Evolutionary conservation across 2,329 filamentous ascomycete genomes (phyloP), one percentile per base, ranked within the genome.

Genomic region (Magnaporthiopsis rhizophila): DNA sequence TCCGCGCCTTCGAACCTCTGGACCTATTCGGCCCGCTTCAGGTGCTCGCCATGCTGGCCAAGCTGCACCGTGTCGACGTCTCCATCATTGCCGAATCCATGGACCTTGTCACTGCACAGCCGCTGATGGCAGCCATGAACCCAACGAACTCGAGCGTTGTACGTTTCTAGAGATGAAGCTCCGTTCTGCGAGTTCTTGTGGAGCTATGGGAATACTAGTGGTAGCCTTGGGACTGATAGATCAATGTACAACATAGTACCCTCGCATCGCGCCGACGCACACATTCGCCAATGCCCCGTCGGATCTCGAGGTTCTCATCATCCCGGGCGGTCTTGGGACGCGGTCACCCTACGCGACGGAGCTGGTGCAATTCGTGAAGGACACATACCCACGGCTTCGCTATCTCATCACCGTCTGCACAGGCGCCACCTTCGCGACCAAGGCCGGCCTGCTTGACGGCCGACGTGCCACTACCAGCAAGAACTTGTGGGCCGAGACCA

Each of bases 391-490:
- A 0, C 73, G 72, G 4, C 71, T 88, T 30, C 75, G 81, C 67
- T 83, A 84, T 67, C 69, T 89, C 15, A 77, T 91, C 58, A 88
- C 86, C 0, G 80, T 91, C 1, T 91, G 89, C 72, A 91, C 86
- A 1, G 88, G 88, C 0, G 79, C 84, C 5, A 81, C 81, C 3
- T 73, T 89, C 5, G 78, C 84, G 0, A 87, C 87, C 0, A 75
- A 77, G 58, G 77, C 86, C 0, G 87, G 88, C 0, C 72, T 89
- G 2, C 72, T 91, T 36, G 80, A 89, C 66, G 83, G 85, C 0
- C 78, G 76, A 66, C 75, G 79, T 21, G 89, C 86, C 4, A 91
- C 89, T 3, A 88, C 85, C 21, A 91, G 90, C 71, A 91, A 90
- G 74, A 73, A 73, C 8, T 78, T 80, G 0, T 90, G 83, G 78